These are phyloP conservation scores for Luffa aegyptiaca DNA, from an alignment of 306 rosid species.

Conservation along the genomic window DNA sequence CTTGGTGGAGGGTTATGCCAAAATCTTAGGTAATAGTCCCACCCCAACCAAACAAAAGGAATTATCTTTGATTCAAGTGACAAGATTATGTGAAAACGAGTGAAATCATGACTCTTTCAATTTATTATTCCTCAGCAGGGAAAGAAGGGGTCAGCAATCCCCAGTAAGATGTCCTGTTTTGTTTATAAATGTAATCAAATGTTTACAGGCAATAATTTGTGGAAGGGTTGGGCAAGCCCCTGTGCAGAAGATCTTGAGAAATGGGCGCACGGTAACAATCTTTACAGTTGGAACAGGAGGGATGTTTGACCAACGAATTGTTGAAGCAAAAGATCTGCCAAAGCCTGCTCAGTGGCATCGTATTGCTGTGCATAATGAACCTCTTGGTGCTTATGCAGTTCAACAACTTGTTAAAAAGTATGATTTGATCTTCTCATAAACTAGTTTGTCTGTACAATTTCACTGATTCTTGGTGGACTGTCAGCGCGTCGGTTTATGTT, in stretches of 20 bases:
- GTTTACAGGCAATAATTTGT: conserved; percentile 76
- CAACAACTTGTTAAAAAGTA: conserved; percentile 80
- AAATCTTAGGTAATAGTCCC: neutral
- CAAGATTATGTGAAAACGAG: neutral
- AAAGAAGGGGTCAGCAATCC: neutral
- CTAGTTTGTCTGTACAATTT: conserved; percentile 15
- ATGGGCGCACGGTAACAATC: conserved; percentile 64
- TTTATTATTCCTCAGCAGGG: neutral
- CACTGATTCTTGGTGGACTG: conserved; percentile 27
- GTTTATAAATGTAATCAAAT: neutral
- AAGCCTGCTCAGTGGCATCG: conserved; percentile 95
- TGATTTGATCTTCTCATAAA: neutral
- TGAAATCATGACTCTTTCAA: neutral
- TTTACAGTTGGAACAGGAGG: conserved; percentile 99
- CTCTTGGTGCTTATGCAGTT: conserved; percentile 75
- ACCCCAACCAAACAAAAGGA: neutral
- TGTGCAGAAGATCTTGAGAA: conserved; percentile 88
- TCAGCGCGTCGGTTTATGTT: conserved; percentile 88
- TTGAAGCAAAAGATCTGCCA: conserved; percentile 50
- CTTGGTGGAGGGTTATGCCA: neutral
- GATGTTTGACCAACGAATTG: conserved; percentile 76
- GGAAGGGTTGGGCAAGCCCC: conserved; percentile 95
- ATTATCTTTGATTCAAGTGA: neutral
- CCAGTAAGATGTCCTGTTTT: neutral
- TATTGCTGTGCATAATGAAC: conserved; percentile 78